phyloP scores from a whole-genome alignment of 352 stramenopile genomes.

The Phytopythium helicoides region DNA sequence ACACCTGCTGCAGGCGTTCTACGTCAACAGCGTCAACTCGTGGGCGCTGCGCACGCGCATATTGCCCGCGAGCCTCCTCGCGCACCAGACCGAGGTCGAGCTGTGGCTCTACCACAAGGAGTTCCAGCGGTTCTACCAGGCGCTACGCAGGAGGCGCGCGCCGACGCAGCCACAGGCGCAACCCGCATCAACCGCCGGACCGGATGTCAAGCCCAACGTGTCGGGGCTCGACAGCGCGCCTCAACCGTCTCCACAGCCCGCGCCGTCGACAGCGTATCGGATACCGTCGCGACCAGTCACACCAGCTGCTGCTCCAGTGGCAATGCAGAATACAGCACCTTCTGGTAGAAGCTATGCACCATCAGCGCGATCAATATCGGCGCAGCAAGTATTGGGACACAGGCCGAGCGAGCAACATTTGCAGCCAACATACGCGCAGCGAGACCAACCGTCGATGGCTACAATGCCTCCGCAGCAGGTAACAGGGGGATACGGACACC shows the following conservation, averaged over 20 bases:
- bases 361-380: too few species aligned
- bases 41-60: conserved; percentile 58
- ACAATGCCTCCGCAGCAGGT: too few species aligned
- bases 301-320: conserved; percentile 16
- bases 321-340: conserved; percentile 16
- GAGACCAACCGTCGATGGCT: too few species aligned
- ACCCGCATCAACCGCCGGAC: conserved; percentile 1
- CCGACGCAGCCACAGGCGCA: neutral
- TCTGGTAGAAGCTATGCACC: conserved; percentile 1
- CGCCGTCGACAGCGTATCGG: neutral
- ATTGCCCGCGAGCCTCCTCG: conserved; percentile 26
- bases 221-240: conserved; percentile 3
- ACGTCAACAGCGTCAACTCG: conserved; percentile 76
- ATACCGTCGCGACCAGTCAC: conserved; percentile 9
- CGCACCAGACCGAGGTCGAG: conserved; percentile 62
- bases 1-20: conserved; percentile 67
- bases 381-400: too few species aligned
- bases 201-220: conserved; percentile 16
- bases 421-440: neutral
- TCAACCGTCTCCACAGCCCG: neutral
- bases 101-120: conserved; percentile 70
- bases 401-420: neutral
- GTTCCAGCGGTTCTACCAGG: conserved; percentile 60
- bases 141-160: conserved; percentile 26
- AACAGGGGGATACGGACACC: conserved; percentile 11